A percentile compares a stretch with the other conserved stretches of the same genome.
phyloP scores from a whole-genome alignment of 1,139 yeast species.

The Pneumocystis wakefieldiae region DNA sequence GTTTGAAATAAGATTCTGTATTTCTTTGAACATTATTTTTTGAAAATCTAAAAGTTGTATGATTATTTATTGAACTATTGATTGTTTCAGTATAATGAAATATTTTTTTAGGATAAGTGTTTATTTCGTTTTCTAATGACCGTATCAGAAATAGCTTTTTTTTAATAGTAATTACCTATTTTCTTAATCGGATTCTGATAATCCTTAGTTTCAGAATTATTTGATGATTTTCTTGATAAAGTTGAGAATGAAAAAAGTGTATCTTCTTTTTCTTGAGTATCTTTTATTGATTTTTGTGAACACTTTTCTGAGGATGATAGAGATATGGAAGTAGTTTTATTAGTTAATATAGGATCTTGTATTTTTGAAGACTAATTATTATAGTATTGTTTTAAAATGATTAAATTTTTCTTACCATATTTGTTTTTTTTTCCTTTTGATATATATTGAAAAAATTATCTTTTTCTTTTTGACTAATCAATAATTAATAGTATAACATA shows the following conservation, averaged over 20 bases:
- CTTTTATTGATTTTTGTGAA: not conserved
- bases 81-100: not conserved
- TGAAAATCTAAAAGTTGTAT: not conserved
- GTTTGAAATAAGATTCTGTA: conserved; percentile 43
- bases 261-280: not conserved
- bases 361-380: not conserved
- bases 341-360: not conserved
- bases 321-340: not conserved
- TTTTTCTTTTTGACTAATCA: not conserved
- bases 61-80: not conserved
- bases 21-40: not conserved
- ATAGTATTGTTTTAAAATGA: not conserved
- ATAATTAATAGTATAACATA: not conserved
- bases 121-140: not conserved
- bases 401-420: not conserved
- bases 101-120: not conserved
- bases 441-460: not conserved
- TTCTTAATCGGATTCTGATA: not conserved
- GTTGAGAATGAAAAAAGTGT: not conserved
- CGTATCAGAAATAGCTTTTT: not conserved
- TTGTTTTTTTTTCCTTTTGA: not conserved
- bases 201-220: not conserved
- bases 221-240: not conserved
- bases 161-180: not conserved
- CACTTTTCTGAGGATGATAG: not conserved